Conservation (phyloP, 2,329 filamentous ascomycete species). For the Zymoseptoria brevis region DNA sequence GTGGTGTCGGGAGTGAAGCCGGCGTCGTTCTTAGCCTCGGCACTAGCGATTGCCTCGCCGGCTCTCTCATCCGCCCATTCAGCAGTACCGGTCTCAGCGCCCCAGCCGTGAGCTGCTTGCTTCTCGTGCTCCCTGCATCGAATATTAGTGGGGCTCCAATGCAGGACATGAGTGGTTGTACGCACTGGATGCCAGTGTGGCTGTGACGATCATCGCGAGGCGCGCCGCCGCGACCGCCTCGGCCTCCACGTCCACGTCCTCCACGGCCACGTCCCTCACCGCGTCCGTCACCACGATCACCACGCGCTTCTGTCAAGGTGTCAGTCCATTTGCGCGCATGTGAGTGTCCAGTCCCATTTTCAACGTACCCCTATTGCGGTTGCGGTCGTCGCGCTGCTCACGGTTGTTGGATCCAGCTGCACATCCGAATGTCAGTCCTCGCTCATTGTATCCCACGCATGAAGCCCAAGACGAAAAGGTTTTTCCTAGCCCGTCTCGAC, state of each 20-base stretch:
- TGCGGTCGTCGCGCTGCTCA: constrained; percentile 60
- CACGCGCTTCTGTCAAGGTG: constrained; percentile 19
- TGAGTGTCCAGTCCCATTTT: not conserved
- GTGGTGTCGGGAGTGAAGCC: constrained; percentile 23
- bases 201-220: constrained; percentile 55
- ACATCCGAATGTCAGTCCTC: not conserved
- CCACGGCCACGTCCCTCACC: constrained; percentile 44
- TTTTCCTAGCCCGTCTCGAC: not conserved
- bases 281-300: constrained; percentile 35
- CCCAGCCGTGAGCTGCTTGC: constrained; percentile 85
- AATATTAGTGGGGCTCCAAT: constrained; percentile 18
- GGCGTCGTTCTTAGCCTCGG: constrained; percentile 23
- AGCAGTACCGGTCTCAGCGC: constrained; percentile 65
- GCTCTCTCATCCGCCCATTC: constrained; percentile 88
- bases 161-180: not conserved
- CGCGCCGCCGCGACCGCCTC: constrained; percentile 42
- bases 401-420: constrained; percentile 56
- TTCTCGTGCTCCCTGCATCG: constrained; percentile 65
- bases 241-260: constrained; percentile 42
- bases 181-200: constrained; percentile 52
- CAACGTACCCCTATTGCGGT: constrained; percentile 31
- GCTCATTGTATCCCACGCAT: not conserved
- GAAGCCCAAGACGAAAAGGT: not conserved
- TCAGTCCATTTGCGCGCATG: not conserved
- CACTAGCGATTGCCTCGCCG: constrained; percentile 77